Evolutionary conservation across 495 filamentous ascomycete species (phyloP), one percentile per base, ranked within the genome.

Genomic region (Podospora australis): DNA sequence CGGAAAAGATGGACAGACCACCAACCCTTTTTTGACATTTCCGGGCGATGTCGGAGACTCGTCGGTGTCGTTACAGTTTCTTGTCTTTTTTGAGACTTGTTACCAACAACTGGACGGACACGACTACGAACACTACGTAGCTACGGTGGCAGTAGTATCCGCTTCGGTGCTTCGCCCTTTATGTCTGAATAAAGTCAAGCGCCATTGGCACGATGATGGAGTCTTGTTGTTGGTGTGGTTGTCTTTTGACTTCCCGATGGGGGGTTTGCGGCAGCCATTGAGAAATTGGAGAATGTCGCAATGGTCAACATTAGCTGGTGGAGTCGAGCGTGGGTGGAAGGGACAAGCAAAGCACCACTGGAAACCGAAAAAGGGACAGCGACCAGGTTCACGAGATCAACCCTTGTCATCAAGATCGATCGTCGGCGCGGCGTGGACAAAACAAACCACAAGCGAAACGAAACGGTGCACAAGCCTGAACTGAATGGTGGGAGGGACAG

Each of bases 291-390:
- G n/a, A n/a, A n/a, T n/a, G n/a, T n/a, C n/a, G n/a, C n/a, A n/a
- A n/a, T n/a, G n/a, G n/a, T n/a, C n/a, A n/a, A n/a, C n/a, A n/a
- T n/a, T n/a, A n/a, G n/a, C 11, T 16, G 32, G 32, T 36, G 32
- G 32, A 36, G 23, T 9, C 40, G n/a, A n/a, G 40, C 40, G 40
- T 43, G 40, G 40, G 40, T 23, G 21, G 23, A 43, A 43, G 19
- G 22, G 22, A 43, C 25, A 11, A 14, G 23, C n/a, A 14, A 3
- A 39, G 13, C 36, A 22, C 22, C 40, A 43, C 20, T 13, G 11
- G 28, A 43, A 43, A 11, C n/a, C n/a, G n/a, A n/a, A n/a, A n/a
- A n/a, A n/a, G n/a, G n/a, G n/a, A n/a, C n/a, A n/a, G n/a, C n/a
- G n/a, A n/a, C n/a, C n/a, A n/a, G n/a, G n/a, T n/a, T n/a, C n/a